A percentile compares a stretch with the other conserved stretches of the same genome.
phyloP scores from a whole-genome alignment of 129 eudicot genomes.

The Erigeron canadensis region DNA sequence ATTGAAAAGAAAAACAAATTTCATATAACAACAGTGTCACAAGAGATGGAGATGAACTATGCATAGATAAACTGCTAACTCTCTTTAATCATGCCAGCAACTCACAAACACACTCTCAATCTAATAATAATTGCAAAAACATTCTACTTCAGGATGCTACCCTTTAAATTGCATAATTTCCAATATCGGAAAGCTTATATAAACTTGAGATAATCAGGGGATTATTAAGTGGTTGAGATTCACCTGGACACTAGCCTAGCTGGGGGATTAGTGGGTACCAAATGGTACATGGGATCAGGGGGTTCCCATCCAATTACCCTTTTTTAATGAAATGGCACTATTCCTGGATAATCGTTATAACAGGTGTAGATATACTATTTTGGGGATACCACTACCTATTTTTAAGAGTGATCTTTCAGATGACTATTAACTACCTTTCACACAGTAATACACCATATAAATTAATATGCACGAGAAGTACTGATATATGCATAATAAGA shows the following conservation, averaged over 20 bases:
- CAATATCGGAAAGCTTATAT: not conserved
- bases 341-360: not conserved
- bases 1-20: not conserved
- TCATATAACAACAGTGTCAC: not conserved
- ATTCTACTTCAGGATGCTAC: not conserved
- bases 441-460: not conserved
- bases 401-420: not conserved
- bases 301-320: too few species aligned
- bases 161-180: not conserved
- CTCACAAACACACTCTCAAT: not conserved
- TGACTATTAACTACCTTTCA: constrained; percentile 9
- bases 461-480: constrained; percentile 2
- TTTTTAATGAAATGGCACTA: not conserved
- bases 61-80: not conserved
- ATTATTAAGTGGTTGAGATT: too few species aligned
- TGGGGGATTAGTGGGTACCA: too few species aligned
- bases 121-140: not conserved
- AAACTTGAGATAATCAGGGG: too few species aligned
- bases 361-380: not conserved
- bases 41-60: not conserved
- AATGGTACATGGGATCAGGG: too few species aligned
- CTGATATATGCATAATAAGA: constrained; percentile 3
- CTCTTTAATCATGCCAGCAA: constrained; percentile 7
- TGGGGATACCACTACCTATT: too few species aligned
- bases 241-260: too few species aligned